A percentile compares a stretch with the other conserved stretches of the same genome.
phyloP scores from a whole-genome alignment of 2,329 filamentous ascomycete species.

The Zalaria obscura region DNA sequence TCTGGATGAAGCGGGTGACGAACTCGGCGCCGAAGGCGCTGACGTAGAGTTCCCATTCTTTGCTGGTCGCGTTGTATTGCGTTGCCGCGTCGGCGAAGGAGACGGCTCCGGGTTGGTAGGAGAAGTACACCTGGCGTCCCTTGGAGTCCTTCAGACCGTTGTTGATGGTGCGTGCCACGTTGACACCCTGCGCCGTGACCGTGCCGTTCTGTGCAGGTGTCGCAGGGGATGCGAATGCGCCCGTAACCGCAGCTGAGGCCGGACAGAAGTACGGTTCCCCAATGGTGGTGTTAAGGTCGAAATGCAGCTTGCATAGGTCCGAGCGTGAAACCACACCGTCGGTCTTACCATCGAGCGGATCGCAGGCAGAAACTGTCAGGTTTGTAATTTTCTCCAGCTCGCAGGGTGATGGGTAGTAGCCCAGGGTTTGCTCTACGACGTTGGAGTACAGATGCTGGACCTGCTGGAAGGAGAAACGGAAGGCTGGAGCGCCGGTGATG shows the following conservation, averaged over 20 bases:
- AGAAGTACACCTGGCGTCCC: slow-evolving; percentile 27
- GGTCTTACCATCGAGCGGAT: slow-evolving; percentile 37
- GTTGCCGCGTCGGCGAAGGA: slow-evolving; percentile 18
- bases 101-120: slow-evolving; percentile 17
- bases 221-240: background rate
- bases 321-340: slow-evolving; percentile 38
- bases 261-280: slow-evolving; percentile 31
- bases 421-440: slow-evolving; percentile 23
- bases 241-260: slow-evolving; percentile 11
- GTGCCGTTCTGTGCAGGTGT: slow-evolving; percentile 16
- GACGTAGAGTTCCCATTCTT: slow-evolving; percentile 16
- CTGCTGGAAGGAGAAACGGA: slow-evolving; percentile 30
- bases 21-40: slow-evolving; percentile 20
- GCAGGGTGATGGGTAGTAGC: slow-evolving; percentile 28
- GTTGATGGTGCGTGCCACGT: slow-evolving; percentile 19
- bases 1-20: slow-evolving; percentile 25
- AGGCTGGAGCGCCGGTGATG: slow-evolving; percentile 30
- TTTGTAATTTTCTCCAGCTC: slow-evolving; percentile 38
- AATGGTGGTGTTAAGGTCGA: slow-evolving; percentile 30
- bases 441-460: slow-evolving; percentile 26
- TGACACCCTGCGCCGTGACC: slow-evolving; percentile 12
- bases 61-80: slow-evolving; percentile 17
- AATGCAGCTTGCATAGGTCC: slow-evolving; percentile 32
- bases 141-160: slow-evolving; percentile 25
- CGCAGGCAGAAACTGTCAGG: slow-evolving; percentile 38